These are phyloP conservation scores for Phoenix dactylifera DNA, from an alignment of 176 grass and related monocot species.

Conservation along the genomic window DNA sequence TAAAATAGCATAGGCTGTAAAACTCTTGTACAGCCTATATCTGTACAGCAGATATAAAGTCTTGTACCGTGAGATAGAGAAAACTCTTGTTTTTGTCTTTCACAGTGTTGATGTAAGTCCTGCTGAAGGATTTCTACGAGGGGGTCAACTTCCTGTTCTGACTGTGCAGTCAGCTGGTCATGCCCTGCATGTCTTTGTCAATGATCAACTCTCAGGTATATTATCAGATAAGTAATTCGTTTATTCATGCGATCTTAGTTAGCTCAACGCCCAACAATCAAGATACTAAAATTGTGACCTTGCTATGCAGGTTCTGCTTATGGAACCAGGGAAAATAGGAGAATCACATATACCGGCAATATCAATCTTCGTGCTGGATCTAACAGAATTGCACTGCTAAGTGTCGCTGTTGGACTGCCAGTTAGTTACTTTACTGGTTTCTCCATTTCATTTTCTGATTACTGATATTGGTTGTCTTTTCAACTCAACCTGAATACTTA, in stretches of 20 bases:
- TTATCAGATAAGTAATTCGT: slow-evolving; percentile 1
- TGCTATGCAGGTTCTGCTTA: slow-evolving; percentile 61
- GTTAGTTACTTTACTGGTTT: slow-evolving; percentile 32
- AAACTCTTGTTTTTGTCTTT: neutral
- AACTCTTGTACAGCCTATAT: no score
- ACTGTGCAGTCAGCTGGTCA: slow-evolving; percentile 86
- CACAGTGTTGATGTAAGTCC: slow-evolving; percentile 75
- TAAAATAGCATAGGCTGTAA: no score
- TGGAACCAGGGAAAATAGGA: slow-evolving; percentile 90
- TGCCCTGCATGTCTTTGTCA: slow-evolving; percentile 73
- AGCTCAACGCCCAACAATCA: neutral
- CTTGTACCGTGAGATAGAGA: no score
- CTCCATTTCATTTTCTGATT: no score
- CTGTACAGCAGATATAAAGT: no score
- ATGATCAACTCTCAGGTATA: slow-evolving; percentile 85
- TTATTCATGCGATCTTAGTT: neutral
- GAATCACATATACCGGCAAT: slow-evolving; percentile 60
- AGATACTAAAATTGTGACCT: slow-evolving; percentile 16
- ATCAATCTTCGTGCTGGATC: slow-evolving; percentile 74
- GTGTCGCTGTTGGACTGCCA: slow-evolving; percentile 87
- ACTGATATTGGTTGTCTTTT: no score
- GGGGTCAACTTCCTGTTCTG: slow-evolving; percentile 53
- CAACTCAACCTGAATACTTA: neutral
- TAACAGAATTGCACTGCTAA: slow-evolving; percentile 79
- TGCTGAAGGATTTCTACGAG: slow-evolving; percentile 67